Evolutionary conservation across 1,284 basidiomycete genomes (phyloP), one percentile per base, ranked within the genome.

Genomic region (Meira miltonrushii): DNA sequence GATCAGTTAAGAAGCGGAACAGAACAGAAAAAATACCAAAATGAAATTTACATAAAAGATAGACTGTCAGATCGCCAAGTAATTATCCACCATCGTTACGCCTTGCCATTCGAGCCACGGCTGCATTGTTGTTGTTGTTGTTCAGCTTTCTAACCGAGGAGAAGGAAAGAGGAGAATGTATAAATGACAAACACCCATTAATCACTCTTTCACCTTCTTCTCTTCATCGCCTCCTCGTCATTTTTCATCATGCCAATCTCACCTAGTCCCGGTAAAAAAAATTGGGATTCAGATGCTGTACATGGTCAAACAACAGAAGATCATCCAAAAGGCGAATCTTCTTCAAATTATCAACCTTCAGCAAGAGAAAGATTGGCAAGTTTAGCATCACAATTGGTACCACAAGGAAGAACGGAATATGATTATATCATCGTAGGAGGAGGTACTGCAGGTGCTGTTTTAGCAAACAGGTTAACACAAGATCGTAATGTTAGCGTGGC

Each of bases 341-440:
- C 17, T 19, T 28, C 50, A 7, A 39, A 28, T 39, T 33, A 33
- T 33, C 28, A 33, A 33, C 50, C 50, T 41, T 49, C 58, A 12
- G 67, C 72, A 1, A 60, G 63, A 37, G 63, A 70, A 40, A 66
- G 75, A 9, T 65, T 77, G 12, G 66, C 69, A 17, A 63, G 67
- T 8, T 56, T 77, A 19, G 71, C 71, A 19, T 69, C 68, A n/a
- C 75, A 77, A 62, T 64, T 77, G 15, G 47, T 67, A 19, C 71
- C 72, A 12, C 37, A 51, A 21, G 70, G 64, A 52, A 64, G 65
- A 57, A 70, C 65, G 50, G 75, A 77, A 48, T 77, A 71, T 52
- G 75, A 77, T 68, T 76, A 78, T 63, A 66, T 76, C 54, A 80
- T 79, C 55, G 67, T 77, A 15, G 72, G 74, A 11, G 74, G 70